Base-by-base conservation (phyloP, 176 grass and related monocot genomes). In the Oryza punctata region DNA sequence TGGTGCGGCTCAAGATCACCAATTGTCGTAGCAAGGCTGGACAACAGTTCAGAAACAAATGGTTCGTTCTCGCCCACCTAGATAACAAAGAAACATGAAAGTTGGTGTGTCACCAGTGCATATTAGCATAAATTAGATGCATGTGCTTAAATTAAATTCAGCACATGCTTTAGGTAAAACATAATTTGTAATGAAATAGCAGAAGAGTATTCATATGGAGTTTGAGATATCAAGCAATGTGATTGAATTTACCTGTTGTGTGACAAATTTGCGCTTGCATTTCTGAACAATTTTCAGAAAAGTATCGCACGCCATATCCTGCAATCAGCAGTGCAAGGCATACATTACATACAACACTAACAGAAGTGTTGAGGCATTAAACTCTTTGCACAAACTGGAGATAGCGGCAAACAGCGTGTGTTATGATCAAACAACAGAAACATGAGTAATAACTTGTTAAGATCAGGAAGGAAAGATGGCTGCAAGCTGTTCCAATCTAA, bases 281-380 rank as follows among this genome's bases (percentile, higher is more conserved):
- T 99, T 99, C 67, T 99, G 97, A 25, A 96, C 97, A 77, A 99
- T 99, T 87, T 99, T 99, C 18, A 99, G 86, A 80, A 99, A 99
- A 46, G 97, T 99, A 47, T 99, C 97, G 41, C 97, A 99, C 41
- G 97, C 97, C 97, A 99, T 99, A 82, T 99, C 97, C 97, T 99
- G 91, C 64, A 92, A 89, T 72, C 16, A 89, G 14, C 29, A 82
- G 44, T 28, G 11, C 18, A 69, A 46, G 35, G 6, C 40, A 84
- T 21, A 54, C 9, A 70, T 90, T 46, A 87, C 28, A 82, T 49
- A 87, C 19, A 38, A 65, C 46, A 83, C 54, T 72, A 78, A 24
- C 32, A 5, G 33, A 76, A 30, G 77, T 33, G 10, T 46, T 75
- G 32, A 44, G 43, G 61, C 23, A 73, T 30, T 81, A 75, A 25